phyloP scores from a whole-genome alignment of 768 basidiomycete species.

The Lactifluus volemus region DNA sequence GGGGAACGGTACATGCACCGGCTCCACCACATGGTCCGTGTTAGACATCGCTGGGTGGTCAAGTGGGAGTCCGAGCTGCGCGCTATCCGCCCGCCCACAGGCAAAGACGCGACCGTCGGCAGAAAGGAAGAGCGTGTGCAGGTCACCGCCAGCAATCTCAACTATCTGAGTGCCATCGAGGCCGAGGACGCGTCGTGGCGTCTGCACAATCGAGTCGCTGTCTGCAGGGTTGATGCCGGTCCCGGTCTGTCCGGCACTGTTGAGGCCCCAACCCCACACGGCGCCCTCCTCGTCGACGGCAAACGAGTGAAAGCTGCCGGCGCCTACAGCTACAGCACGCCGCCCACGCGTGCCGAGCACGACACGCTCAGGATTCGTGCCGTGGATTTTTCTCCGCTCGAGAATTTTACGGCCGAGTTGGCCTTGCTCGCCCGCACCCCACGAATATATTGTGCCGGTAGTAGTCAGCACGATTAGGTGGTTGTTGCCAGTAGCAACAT shows the following conservation, averaged over 20 bases:
- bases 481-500: conserved; percentile 77
- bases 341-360: conserved; percentile 60
- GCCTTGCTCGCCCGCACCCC: conserved; percentile 86
- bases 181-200: conserved; percentile 54
- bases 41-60: conserved; percentile 56
- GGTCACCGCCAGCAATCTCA: conserved; percentile 75
- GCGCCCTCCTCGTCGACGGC: conserved; percentile 77
- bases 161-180: conserved; percentile 52
- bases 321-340: conserved; percentile 61
- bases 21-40: conserved; percentile 54
- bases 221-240: conserved; percentile 40
- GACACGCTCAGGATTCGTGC: conserved; percentile 82
- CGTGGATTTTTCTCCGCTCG: conserved; percentile 81
- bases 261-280: conserved; percentile 95
- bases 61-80: conserved; percentile 71
- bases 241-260: conserved; percentile 80
- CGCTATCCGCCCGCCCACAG: conserved; percentile 75
- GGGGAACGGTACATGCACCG: conserved; percentile 58
- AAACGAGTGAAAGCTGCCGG: conserved; percentile 83
- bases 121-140: conserved; percentile 88
- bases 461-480: conserved; percentile 86
- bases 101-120: conserved; percentile 76
- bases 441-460: conserved; percentile 78
- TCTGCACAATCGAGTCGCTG: conserved; percentile 45
- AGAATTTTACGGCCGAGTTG: conserved; percentile 89